Percentiles rank a stretch among this genome's conserved stretches.
These are phyloP conservation scores for Kickxella alabastrina DNA, from an alignment of 192 early-diverging fungal genomes.

Conservation along the genomic window DNA sequence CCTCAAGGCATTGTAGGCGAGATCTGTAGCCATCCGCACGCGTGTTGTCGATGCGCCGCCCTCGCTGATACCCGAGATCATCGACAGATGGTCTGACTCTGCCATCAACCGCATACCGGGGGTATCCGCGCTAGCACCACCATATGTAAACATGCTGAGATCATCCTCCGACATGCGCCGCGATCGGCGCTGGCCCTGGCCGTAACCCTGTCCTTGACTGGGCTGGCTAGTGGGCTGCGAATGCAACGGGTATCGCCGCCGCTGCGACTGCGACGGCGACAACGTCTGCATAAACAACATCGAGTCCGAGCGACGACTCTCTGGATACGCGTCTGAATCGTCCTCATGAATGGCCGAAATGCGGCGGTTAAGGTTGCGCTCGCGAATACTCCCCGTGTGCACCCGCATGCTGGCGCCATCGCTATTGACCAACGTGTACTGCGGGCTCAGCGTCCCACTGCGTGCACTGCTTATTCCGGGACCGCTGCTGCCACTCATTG, in stretches of 20 bases:
- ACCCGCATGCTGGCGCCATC: constrained; percentile 46
- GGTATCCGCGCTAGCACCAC: not conserved
- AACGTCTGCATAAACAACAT: constrained; percentile 8
- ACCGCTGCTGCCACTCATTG: not conserved
- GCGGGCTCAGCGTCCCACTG: constrained; percentile 42
- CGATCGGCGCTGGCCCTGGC: not conserved
- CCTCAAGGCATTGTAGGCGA: constrained; percentile 37
- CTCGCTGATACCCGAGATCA: constrained; percentile 40
- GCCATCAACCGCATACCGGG: not conserved
- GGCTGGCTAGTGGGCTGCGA: not conserved
- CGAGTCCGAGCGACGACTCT: constrained; percentile 27
- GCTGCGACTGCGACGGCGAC: constrained; percentile 11
- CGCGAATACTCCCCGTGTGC: constrained; percentile 48
- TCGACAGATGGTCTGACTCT: constrained; percentile 29
- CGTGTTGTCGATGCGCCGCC: constrained; percentile 42
- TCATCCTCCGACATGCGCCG: constrained; percentile 5
- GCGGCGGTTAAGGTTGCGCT: constrained; percentile 33
- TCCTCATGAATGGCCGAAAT: constrained; percentile 39
- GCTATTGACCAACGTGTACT: constrained; percentile 44
- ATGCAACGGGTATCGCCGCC: constrained; percentile 6
- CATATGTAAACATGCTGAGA: not conserved
- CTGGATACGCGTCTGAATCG: constrained; percentile 30
- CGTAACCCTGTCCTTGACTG: not conserved
- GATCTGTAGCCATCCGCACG: constrained; percentile 41
- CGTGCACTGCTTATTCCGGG: not conserved